Percentiles rank a stretch among this genome's conserved stretches.
Conservation (phyloP, 2,329 filamentous ascomycete genomes). For the Aspergillus thermomutatus region DNA sequence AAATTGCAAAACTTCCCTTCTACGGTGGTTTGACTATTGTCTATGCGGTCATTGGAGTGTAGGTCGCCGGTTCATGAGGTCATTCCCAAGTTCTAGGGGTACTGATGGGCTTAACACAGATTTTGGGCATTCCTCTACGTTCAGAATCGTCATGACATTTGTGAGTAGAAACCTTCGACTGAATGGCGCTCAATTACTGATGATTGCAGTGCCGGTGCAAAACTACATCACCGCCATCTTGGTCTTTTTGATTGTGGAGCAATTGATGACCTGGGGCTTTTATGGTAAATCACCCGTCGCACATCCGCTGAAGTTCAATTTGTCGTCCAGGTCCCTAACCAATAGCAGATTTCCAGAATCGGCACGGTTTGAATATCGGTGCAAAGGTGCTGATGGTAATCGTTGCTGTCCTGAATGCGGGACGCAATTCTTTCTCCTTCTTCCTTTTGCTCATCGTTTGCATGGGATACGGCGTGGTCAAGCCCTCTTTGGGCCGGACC, state of each 20-base stretch:
- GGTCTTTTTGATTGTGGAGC: constrained; percentile 89
- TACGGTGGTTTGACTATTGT: constrained; percentile 92
- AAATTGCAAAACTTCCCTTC: constrained; percentile 96
- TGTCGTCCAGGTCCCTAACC: constrained; percentile 31
- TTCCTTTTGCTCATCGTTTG: constrained; percentile 97
- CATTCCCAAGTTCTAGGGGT: background rate
- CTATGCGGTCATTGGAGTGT: constrained; percentile 79
- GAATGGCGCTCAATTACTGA: constrained; percentile 29
- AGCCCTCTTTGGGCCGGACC: constrained; percentile 82
- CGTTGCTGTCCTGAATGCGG: constrained; percentile 90
- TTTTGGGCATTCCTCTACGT: constrained; percentile 97
- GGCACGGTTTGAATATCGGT: constrained; percentile 76
- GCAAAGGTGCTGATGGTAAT: constrained; percentile 84
- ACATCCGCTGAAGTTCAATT: background rate
- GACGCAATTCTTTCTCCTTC: constrained; percentile 95
- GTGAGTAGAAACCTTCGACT: constrained; percentile 44
- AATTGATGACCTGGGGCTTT: constrained; percentile 98
- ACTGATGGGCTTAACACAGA: constrained; percentile 38
- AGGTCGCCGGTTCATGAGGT: constrained; percentile 31
- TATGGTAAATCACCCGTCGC: constrained; percentile 61
- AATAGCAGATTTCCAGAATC: constrained; percentile 77
- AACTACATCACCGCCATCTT: constrained; percentile 99
- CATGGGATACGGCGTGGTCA: constrained; percentile 99
- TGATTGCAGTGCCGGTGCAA: constrained; percentile 73
- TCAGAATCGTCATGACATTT: constrained; percentile 87